Conservation (phyloP, 805 yeast genomes). For the Candida ovalis region DNA sequence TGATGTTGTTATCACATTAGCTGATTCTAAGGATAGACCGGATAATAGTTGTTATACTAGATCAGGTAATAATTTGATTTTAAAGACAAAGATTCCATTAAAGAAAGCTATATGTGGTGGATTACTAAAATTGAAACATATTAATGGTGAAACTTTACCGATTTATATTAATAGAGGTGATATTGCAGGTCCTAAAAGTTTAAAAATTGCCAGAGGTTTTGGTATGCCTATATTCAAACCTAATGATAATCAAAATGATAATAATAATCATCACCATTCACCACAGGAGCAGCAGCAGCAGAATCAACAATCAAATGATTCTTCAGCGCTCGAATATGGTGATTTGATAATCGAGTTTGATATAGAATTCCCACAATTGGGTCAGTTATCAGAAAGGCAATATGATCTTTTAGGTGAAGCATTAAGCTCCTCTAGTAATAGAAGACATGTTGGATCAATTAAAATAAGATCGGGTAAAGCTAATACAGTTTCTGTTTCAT, state of each 20-base stretch:
- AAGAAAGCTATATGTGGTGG: conserved; percentile 28
- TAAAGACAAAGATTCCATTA: conserved; percentile 19
- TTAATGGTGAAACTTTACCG: conserved; percentile 35
- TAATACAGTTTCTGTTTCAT: neutral
- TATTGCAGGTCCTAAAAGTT: conserved; percentile 43
- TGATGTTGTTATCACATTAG: conserved; percentile 55
- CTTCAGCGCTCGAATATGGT: conserved; percentile 33
- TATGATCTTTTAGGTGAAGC: conserved; percentile 16
- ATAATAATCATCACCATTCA: no score
- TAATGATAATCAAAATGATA: neutral
- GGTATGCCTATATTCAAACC: conserved; percentile 58
- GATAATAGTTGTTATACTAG: conserved; percentile 21
- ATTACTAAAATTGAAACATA: conserved; percentile 28
- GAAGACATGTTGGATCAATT: neutral
- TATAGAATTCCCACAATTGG: conserved; percentile 50
- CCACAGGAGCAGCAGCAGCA: no score
- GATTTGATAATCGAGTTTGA: conserved; percentile 56
- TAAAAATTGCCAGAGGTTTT: conserved; percentile 35
- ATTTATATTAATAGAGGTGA: conserved; percentile 48
- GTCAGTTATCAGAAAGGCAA: conserved; percentile 38
- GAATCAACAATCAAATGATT: neutral
- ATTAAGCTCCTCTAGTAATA: conserved; percentile 10
- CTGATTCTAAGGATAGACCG: conserved; percentile 31
- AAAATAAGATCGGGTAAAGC: neutral
- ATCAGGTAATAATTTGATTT: conserved; percentile 19